Conservation (phyloP, 2,329 filamentous ascomycete genomes). For the Pleomassaria siparia region DNA sequence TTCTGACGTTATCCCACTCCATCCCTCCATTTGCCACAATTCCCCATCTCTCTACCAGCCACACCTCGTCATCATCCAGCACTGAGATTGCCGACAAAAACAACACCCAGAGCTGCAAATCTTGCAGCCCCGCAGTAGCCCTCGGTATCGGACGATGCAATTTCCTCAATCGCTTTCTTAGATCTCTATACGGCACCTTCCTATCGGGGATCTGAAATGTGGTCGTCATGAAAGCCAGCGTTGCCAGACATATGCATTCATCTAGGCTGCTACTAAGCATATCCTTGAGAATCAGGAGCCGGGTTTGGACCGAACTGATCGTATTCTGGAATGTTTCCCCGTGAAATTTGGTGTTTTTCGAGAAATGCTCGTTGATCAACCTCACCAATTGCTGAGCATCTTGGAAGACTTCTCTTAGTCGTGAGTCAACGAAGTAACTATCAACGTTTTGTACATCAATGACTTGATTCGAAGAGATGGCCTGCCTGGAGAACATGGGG, state of each 20-base stretch:
- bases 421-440: not conserved
- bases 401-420: conserved; percentile 9
- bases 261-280: not conserved
- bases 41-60: conserved; percentile 3
- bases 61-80: not conserved
- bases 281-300: conserved; percentile 10
- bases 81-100: conserved; percentile 6
- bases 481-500: not conserved
- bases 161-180: not conserved
- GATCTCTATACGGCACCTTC: conserved; percentile 13
- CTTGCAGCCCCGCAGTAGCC: not conserved
- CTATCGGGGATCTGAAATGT: conserved; percentile 13
- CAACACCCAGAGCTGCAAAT: conserved; percentile 9
- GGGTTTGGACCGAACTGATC: conserved; percentile 15
- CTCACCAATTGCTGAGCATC: conserved; percentile 13
- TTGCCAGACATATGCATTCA: conserved; percentile 8
- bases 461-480: not conserved
- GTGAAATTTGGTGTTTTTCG: conserved; percentile 4
- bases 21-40: not conserved
- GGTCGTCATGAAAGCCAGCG: conserved; percentile 15
- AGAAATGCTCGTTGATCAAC: conserved; percentile 9
- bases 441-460: not conserved
- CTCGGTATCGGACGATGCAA: not conserved
- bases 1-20: conserved; percentile 5
- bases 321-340: conserved; percentile 10